These are phyloP conservation scores for Murraya koenigii DNA, from an alignment of 345 rosid species.

Conservation along the genomic window DNA sequence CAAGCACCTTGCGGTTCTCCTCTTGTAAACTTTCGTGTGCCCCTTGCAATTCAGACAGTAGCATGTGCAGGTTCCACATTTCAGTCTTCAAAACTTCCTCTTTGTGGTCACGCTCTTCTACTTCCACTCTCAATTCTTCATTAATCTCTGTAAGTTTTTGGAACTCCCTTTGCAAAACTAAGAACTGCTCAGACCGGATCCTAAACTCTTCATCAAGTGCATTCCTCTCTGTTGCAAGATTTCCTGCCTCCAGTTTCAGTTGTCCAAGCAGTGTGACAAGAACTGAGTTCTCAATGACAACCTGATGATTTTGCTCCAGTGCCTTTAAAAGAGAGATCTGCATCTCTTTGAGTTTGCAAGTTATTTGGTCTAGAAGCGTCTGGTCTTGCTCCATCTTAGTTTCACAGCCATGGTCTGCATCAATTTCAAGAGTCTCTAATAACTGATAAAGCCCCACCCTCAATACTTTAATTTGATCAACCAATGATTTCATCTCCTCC, in stretches of 20 bases:
- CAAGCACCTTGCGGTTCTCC: slow-evolving; percentile 46
- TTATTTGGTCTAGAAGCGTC: slow-evolving; percentile 33
- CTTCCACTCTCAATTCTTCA: slow-evolving; percentile 51
- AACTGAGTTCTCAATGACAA: slow-evolving; percentile 54
- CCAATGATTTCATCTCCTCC: slow-evolving; percentile 51
- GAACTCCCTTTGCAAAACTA: slow-evolving; percentile 40
- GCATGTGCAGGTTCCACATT: slow-evolving; percentile 42
- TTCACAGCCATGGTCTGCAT: slow-evolving; percentile 28
- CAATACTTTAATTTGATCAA: slow-evolving; percentile 48
- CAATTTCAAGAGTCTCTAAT: slow-evolving; percentile 45
- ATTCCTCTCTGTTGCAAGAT: slow-evolving; percentile 46
- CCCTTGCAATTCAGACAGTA: slow-evolving; percentile 43
- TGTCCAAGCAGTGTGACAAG: slow-evolving; percentile 59
- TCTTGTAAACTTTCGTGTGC: slow-evolving; percentile 43
- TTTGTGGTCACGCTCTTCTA: slow-evolving; percentile 47
- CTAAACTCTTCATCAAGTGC: slow-evolving; percentile 44
- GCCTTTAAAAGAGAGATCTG: slow-evolving; percentile 45
- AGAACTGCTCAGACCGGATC: slow-evolving; percentile 42
- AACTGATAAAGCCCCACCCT: slow-evolving; percentile 53
- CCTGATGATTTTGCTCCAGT: slow-evolving; percentile 57
- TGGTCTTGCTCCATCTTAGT: slow-evolving; percentile 45
- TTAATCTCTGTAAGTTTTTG: slow-evolving; percentile 37
- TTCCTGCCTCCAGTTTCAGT: slow-evolving; percentile 57
- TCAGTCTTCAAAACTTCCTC: slow-evolving; percentile 60
- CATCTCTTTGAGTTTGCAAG: slow-evolving; percentile 50